Conservation (phyloP, 371 early-diverging fungal genomes). For the Rhizopus microsporus region DNA sequence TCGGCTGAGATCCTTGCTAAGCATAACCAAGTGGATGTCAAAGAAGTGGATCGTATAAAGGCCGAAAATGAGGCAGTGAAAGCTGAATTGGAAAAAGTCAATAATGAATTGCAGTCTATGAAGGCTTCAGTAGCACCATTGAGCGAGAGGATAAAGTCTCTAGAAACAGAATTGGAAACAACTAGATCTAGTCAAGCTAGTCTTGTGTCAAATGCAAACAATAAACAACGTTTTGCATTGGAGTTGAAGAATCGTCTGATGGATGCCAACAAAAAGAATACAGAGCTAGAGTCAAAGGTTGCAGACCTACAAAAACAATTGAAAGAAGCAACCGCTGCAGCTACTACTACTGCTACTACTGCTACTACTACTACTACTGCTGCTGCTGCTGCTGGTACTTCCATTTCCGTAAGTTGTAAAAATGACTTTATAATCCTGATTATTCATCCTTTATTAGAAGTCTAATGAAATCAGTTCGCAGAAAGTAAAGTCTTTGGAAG, state of each 20-base stretch:
- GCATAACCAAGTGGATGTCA: conserved; percentile 16
- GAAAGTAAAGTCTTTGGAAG: background rate
- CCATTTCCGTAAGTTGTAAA: background rate
- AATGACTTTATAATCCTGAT: background rate
- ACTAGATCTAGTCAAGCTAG: background rate
- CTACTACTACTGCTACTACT: too few species aligned
- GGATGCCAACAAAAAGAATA: background rate
- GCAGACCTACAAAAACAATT: background rate
- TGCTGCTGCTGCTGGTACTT: too few species aligned
- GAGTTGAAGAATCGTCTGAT: conserved; percentile 14
- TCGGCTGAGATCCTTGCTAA: conserved; percentile 18
- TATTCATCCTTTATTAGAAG: background rate
- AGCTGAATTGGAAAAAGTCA: background rate
- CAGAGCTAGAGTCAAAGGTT: conserved; percentile 9
- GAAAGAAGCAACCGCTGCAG: background rate
- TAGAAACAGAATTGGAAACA: conserved; percentile 4
- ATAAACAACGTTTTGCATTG: conserved; percentile 22
- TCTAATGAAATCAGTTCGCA: conserved; percentile 2
- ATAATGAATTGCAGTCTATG: conserved; percentile 1
- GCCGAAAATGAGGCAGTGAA: conserved; percentile 5
- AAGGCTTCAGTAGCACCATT: conserved; percentile 5
- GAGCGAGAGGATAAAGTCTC: conserved; percentile 3
- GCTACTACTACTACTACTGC: too few species aligned
- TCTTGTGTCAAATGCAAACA: conserved; percentile 5
- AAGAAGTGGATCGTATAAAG: conserved; percentile 11